Conservation (phyloP, 2,329 filamentous ascomycete genomes). For the Curvularia spicifera region DNA sequence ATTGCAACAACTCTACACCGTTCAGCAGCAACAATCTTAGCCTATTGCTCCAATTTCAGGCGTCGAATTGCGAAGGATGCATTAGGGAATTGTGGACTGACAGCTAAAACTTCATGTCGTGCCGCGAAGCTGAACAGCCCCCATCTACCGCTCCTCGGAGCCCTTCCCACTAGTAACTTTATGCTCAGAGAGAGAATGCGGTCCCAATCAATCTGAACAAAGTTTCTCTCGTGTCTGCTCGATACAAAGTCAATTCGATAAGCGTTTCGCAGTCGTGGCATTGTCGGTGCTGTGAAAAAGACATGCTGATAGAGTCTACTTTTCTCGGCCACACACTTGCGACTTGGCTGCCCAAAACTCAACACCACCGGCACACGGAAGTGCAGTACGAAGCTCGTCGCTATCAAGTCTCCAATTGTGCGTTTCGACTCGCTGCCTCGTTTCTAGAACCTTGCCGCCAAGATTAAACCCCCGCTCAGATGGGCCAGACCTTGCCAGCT, state of each 20-base stretch:
- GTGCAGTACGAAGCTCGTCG: not conserved
- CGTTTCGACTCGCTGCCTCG: not conserved
- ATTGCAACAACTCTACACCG: not conserved
- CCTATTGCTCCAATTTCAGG: not conserved
- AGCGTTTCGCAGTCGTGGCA: not conserved
- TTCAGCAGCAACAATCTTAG: not conserved
- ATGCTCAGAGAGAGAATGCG: not conserved
- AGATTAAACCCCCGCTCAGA: not conserved
- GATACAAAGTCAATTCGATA: not conserved
- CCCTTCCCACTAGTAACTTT: not conserved
- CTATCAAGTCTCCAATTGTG: not conserved
- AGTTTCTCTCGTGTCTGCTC: not conserved
- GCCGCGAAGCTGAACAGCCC: not conserved
- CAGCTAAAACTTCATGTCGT: not conserved
- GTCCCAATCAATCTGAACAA: not conserved
- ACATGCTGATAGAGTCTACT: not conserved
- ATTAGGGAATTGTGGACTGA: not conserved
- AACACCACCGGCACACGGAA: not conserved
- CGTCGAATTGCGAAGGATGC: not conserved
- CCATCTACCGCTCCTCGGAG: not conserved
- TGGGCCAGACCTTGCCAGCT: not conserved
- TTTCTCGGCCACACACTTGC: not conserved
- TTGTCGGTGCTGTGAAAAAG: not conserved
- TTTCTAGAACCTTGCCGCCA: not conserved
- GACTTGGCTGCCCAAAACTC: not conserved